Base-by-base conservation (phyloP, 2,329 filamentous ascomycete genomes). In the Fusarium chlamydosporum region DNA sequence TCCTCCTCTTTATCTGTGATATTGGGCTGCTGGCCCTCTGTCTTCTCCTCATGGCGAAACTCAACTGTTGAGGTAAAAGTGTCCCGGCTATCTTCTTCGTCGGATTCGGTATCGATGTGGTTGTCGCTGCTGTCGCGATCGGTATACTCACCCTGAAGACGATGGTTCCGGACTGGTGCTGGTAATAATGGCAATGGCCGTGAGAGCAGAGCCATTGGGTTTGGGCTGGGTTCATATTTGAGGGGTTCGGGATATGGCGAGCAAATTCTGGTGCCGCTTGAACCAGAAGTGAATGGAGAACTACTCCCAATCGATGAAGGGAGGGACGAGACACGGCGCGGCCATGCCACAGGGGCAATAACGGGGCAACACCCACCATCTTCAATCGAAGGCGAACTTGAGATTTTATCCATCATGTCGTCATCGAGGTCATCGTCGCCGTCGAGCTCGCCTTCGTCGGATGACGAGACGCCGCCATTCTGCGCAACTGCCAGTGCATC, bases 391-490 rank as follows among this genome's bases (percentile, higher is more conserved):
- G 96, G 96, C 75, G 95, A 98, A 81, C 94, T 98, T 75, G 95
- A 98, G 72, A 99, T 97, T 81, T 96, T 96, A 83, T 98, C 96
- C 92, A 97, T 93, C 89, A 97, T 90, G 80, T 98, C 95, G 80
- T 97, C 85, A 76, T 96, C 94, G 78, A 94, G 82, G 74, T 92
- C 87, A 72, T 92, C 91, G 48, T 88, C 89, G 70, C 88, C 88
- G 72, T 91, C 87, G 75, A 88, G 81, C 68, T 92, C 89, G 47
- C 86, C 88, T 67, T 91, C 89, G 72, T 88, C 85, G 46, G 78
- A 80, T 42, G 83, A 82, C 48, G 82, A 81, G 67, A 81, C 70
- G 67, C 85, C 86, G 65, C 87, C 88, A 79, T 90, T 89, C 72
- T 89, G 88, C 70, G 87, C 86, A 63, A 88, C 81, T 43, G 86